Evolutionary conservation across 192 early-diverging fungal genomes (phyloP), one percentile per base, ranked within the genome.

Genomic region (Entomortierella chlamydospora): DNA sequence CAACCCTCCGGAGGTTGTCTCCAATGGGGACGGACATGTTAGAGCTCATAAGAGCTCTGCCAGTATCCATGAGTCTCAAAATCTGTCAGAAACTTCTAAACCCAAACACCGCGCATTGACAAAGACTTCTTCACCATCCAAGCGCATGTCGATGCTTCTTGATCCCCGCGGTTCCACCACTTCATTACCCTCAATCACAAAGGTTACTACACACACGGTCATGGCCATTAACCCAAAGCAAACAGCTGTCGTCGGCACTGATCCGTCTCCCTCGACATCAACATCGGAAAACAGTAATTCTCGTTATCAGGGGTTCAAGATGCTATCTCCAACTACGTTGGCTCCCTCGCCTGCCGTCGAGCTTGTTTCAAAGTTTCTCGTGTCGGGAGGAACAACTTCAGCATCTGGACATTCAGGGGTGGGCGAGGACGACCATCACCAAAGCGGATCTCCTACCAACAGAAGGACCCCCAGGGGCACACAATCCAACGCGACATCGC

Each of bases 161-260:
- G 73, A 76, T 56, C 73, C 73, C 6, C 42, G 59, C 5, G 30
- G 51, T 31, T 76, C 73, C 6, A 63, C 51, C 50, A 67, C 73
- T 9, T 50, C 73, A 4, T 43, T 60, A 12, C 64, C 73, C n/a
- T 76, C 73, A 15, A 45, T 76, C 30, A 61, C 63, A 25, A 73
- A 67, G 29, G 65, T 76, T 23, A 76, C 64, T 0, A 76, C 73
- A 15, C 73, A 76, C 20, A 76, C 73, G 3, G 73, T 76, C 7
- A 76, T 76, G 64, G 73, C 73, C 41, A 61, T 68, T 43, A 34
- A 67, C 26, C 73, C 64, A 37, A 60, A 61, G 45, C 57, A 68
- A 29, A 57, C 64, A 0, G 45, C 73, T 37, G 58, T 50, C 42
- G 60, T 42, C 7, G 64, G 68, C 15, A 55, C 52, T 20, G 59